Evolutionary conservation across 768 basidiomycete genomes (phyloP).

Genomic region (Trametes cubensis): DNA sequence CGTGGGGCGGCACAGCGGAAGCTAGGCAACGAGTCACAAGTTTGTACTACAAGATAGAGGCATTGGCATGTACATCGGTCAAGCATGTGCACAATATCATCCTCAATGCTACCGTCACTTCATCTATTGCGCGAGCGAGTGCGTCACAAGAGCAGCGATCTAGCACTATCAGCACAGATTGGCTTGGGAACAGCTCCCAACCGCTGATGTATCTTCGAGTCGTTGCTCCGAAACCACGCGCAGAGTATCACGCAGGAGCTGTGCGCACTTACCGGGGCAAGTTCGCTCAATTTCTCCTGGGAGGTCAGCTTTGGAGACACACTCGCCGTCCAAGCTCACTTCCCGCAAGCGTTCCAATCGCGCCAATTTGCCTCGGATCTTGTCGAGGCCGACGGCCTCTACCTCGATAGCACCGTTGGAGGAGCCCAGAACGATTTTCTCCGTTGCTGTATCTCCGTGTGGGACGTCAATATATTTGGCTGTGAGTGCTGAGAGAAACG

Average conservation of each 20-base stretch:
- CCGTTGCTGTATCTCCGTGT: constrained; percentile 53
- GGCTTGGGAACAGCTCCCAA: no score
- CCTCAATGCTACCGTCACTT: no score
- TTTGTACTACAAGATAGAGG: no score
- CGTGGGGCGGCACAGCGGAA: not conserved
- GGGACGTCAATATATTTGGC: constrained; percentile 76
- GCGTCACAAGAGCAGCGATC: no score
- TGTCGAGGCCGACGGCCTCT: constrained; percentile 82
- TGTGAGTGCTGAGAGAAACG: constrained; percentile 75
- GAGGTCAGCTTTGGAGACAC: constrained; percentile 55
- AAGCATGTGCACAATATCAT: no score
- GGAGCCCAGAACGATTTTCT: constrained; percentile 75
- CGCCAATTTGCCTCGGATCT: constrained; percentile 71
- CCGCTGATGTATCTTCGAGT: no score
- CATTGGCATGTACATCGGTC: no score
- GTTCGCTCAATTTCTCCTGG: constrained; percentile 54
- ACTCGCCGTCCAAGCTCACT: constrained; percentile 75
- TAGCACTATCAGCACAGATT: no score
- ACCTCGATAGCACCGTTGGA: constrained; percentile 84
- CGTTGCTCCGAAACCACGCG: not conserved
- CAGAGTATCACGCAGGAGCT: not conserved
- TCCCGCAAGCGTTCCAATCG: constrained; percentile 70
- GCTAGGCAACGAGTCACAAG: no score
- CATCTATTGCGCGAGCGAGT: no score
- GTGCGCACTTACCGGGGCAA: constrained; percentile 64